Percentiles rank a stretch among this genome's conserved stretches.
phyloP scores from a whole-genome alignment of 1,284 basidiomycete species.

The Moesziomyces sp. region DNA sequence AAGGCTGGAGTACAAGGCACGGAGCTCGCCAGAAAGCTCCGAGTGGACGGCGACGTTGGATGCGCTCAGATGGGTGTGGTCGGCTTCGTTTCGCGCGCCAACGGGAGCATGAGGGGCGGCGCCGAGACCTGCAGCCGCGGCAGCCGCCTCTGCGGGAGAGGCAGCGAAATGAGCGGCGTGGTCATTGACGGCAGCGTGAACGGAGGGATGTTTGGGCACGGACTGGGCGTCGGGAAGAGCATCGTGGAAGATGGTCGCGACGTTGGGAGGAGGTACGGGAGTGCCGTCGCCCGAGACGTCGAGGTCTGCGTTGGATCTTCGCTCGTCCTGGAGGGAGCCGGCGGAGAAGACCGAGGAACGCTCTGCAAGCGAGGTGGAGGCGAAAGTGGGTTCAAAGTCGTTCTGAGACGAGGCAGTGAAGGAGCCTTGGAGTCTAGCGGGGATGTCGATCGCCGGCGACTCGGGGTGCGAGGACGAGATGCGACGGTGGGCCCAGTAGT shows the following conservation, averaged over 20 bases:
- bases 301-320: slow-evolving; percentile 43
- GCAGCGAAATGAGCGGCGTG: slow-evolving; percentile 40
- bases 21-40: slow-evolving; percentile 59
- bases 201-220: slow-evolving; percentile 22
- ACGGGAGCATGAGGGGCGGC: slow-evolving; percentile 32
- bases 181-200: slow-evolving; percentile 14
- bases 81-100: slow-evolving; percentile 8
- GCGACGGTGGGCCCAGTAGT: slow-evolving; percentile 52
- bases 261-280: slow-evolving; percentile 45
- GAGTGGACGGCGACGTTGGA: slow-evolving; percentile 45
- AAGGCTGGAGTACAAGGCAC: slow-evolving; percentile 56
- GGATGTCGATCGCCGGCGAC: slow-evolving; percentile 36
- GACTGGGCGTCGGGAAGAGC: slow-evolving; percentile 7
- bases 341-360: slow-evolving; percentile 37
- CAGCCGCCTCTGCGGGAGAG: slow-evolving; percentile 56
- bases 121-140: slow-evolving; percentile 52
- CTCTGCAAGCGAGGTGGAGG: slow-evolving; percentile 37
- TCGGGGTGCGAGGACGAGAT: slow-evolving; percentile 35
- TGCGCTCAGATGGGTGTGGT: slow-evolving; percentile 16
- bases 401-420: slow-evolving; percentile 38
- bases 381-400: slow-evolving; percentile 40
- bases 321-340: slow-evolving; percentile 33
- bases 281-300: slow-evolving; percentile 47
- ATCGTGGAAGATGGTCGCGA: slow-evolving; percentile 40
- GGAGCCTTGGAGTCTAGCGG: slow-evolving; percentile 31